These are phyloP conservation scores for Carex scoparia DNA, from an alignment of 176 grass and related monocot species.

Conservation along the genomic window DNA sequence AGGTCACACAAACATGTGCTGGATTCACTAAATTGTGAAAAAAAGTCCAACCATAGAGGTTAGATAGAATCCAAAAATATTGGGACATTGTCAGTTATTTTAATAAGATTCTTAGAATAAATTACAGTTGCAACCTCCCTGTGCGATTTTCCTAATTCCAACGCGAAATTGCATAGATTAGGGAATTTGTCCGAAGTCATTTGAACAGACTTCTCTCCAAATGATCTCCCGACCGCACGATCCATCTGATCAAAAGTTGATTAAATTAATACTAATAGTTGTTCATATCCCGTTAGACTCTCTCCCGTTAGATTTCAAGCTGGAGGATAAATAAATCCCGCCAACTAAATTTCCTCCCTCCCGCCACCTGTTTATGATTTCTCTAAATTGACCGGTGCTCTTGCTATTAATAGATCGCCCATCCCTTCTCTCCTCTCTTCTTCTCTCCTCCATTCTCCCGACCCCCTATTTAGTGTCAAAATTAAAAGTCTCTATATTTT, in stretches of 20 bases:
- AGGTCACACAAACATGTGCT: neutral
- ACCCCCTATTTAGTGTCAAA: neutral
- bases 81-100: neutral
- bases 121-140: constrained; percentile 1
- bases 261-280: too few species aligned
- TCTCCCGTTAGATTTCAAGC: neutral
- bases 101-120: neutral
- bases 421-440: constrained; percentile 6
- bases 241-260: too few species aligned
- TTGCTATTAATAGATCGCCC: constrained; percentile 47
- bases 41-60: neutral
- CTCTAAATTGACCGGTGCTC: constrained; percentile 20
- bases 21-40: neutral
- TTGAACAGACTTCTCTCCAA: too few species aligned
- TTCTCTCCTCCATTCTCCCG: constrained; percentile 7
- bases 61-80: neutral
- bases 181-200: too few species aligned
- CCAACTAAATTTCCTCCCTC: neutral
- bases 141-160: neutral
- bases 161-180: constrained; percentile 5
- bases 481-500: neutral
- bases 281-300: too few species aligned
- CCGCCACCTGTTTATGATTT: neutral
- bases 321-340: neutral
- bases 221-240: too few species aligned